These are phyloP conservation scores for Pyrenochaeta sp. DNA, from an alignment of 2,329 filamentous ascomycete genomes.

Conservation along the genomic window DNA sequence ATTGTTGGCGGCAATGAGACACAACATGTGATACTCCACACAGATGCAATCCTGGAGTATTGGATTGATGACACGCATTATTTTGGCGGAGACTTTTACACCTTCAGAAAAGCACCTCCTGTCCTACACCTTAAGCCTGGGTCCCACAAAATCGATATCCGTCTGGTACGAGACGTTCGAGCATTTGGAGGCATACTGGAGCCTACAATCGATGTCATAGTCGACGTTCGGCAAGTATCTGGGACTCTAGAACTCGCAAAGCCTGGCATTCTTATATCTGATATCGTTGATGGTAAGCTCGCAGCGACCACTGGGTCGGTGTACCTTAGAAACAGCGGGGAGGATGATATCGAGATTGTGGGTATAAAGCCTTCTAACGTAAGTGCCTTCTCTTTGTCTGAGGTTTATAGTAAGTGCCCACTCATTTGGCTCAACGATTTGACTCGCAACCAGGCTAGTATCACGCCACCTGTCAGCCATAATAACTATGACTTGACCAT, in stretches of 20 bases:
- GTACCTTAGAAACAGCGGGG: conserved; percentile 57
- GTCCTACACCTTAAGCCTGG: conserved; percentile 61
- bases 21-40: conserved; percentile 54
- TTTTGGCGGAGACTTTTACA: conserved; percentile 67
- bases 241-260: conserved; percentile 44
- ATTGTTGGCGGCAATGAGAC: conserved; percentile 46
- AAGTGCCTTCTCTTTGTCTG: conserved; percentile 12
- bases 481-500: conserved; percentile 21
- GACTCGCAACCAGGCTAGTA: conserved; percentile 18
- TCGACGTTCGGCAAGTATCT: conserved; percentile 30
- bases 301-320: conserved; percentile 60
- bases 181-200: conserved; percentile 62
- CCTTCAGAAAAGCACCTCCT: conserved; percentile 59
- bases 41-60: conserved; percentile 61
- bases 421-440: conserved; percentile 18
- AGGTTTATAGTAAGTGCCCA: conserved; percentile 15
- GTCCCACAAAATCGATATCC: conserved; percentile 60
- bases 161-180: conserved; percentile 65
- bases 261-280: conserved; percentile 57
- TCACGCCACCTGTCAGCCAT: neutral
- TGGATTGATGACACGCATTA: conserved; percentile 61
- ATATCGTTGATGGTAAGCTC: conserved; percentile 59
- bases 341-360: conserved; percentile 45
- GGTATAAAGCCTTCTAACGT: conserved; percentile 37
- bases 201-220: conserved; percentile 55